phyloP scores from a whole-genome alignment of 2,329 filamentous ascomycete genomes.

The Aspergillus calidoustus region DNA sequence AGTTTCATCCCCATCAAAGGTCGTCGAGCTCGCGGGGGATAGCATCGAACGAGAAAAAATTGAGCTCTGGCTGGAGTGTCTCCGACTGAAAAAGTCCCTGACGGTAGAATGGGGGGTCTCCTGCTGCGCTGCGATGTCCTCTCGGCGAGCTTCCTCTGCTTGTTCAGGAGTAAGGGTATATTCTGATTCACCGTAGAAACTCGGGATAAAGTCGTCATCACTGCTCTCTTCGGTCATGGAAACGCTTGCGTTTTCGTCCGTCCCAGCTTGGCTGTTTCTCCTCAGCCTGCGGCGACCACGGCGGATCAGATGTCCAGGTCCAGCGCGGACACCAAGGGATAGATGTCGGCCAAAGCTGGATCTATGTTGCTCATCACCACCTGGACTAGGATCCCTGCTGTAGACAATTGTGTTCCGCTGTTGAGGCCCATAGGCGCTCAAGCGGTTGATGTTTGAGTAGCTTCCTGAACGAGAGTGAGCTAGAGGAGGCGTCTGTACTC shows the following conservation, averaged over 20 bases:
- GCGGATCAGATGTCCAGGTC: conserved; percentile 43
- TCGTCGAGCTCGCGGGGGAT: conserved; percentile 35
- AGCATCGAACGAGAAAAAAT: conserved; percentile 22
- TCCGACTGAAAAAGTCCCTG: conserved; percentile 24
- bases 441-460: conserved; percentile 35
- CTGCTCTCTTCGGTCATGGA: conserved; percentile 40
- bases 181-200: conserved; percentile 46
- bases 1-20: conserved; percentile 40
- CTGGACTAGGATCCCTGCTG: conserved; percentile 43
- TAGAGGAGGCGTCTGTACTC: conserved; percentile 42
- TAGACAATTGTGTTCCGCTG: conserved; percentile 46
- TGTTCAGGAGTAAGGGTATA: conserved; percentile 43
- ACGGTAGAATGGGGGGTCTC: conserved; percentile 22
- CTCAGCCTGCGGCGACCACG: conserved; percentile 34
- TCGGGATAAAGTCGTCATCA: conserved; percentile 44
- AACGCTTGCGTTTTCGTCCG: conserved; percentile 36
- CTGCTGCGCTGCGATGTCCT: conserved; percentile 26
- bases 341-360: conserved; percentile 42
- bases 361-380: conserved; percentile 34
- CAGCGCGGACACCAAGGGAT: conserved; percentile 46
- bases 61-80: conserved; percentile 37
- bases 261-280: conserved; percentile 31
- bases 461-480: conserved; percentile 37
- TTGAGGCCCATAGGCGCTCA: conserved; percentile 41
- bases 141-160: conserved; percentile 36